These are phyloP conservation scores for Discostella stelligeroides DNA, from an alignment of 108 stramenopile species.

Conservation along the genomic window DNA sequence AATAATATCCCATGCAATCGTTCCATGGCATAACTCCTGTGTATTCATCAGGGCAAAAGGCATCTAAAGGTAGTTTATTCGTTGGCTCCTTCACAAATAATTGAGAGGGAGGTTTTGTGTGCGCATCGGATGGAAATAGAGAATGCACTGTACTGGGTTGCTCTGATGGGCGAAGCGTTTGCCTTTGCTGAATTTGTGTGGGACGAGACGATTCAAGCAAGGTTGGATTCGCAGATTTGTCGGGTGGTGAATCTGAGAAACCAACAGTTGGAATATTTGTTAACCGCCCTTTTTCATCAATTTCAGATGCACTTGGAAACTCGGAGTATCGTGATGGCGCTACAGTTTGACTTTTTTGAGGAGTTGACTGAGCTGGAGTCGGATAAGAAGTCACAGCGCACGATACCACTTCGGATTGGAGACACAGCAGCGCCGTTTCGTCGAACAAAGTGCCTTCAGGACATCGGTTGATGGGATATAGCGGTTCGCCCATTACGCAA, in stretches of 20 bases:
- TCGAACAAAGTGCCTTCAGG: conserved; percentile 1
- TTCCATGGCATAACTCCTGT: conserved; percentile 13
- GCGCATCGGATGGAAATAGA: neutral
- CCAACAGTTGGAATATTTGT: no score
- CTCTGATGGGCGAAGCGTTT: no score
- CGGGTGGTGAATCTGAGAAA: no score
- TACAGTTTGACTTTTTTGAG: no score
- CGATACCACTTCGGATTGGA: neutral
- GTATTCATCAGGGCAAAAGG: conserved; percentile 9
- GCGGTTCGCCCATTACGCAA: neutral
- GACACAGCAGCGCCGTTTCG: neutral
- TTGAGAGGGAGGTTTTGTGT: neutral
- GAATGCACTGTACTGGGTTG: neutral
- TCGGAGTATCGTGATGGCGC: no score
- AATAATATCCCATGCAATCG: conserved; percentile 23
- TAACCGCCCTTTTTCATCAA: no score
- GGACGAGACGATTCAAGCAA: no score
- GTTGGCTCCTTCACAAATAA: neutral
- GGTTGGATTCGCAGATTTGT: no score
- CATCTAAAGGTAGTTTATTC: neutral
- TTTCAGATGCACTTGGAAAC: no score
- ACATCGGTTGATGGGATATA: neutral
- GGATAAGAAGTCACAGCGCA: neutral
- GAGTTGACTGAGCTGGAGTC: neutral
- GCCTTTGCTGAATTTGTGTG: no score